Base-by-base conservation (phyloP, 1,284 basidiomycete species). In the Bondarzewia mesenterica region DNA sequence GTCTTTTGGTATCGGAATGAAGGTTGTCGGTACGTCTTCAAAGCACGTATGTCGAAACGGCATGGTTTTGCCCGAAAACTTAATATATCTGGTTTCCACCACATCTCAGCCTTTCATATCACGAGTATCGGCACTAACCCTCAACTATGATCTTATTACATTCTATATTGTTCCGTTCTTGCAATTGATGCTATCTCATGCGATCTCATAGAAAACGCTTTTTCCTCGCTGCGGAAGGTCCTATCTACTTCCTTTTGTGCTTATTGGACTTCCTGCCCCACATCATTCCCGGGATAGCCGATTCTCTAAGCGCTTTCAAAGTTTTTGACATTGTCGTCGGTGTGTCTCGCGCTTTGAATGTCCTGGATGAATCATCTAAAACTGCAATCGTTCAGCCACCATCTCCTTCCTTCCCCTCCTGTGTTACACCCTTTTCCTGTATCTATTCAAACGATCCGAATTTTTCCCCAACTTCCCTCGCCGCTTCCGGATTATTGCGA, bases 251-350 rank as follows among this genome's bases (percentile, higher is more conserved):
- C 55, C 46, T 70, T 47, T 71, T 87, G 41, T 70, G 76, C 35
- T 54, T 85, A 38, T 57, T 84, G 49, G 83, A 87, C 56, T 63
- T 82, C 57, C 61, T 86, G 42, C 71, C 76, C 36, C 77, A 81
- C 55, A 59, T 74, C 39, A 50, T 78, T 32, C 75, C 80, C 55
- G 66, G 70, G 58, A 71, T 69, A 56, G 73, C 70, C 57, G 63
- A 60, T 49, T 70, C 64, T 44, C 46, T 68, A 5, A 42, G 55
- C 20, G 49, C 59, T 6, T 77, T 74, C 56, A 65, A 60, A 42
- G 54, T 56, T 5, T 55, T 77, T 15, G 71, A 79, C 58, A 66
- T 72, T 44, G 27, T 69, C 49, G 63, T 75, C 32, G 77, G 75
- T 78, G 50, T 27, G 75, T 59, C 7, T n/a, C n/a, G n/a, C n/a